Base-by-base conservation (phyloP, 2,329 filamentous ascomycete species). In the Fusarium cyanostomum region DNA sequence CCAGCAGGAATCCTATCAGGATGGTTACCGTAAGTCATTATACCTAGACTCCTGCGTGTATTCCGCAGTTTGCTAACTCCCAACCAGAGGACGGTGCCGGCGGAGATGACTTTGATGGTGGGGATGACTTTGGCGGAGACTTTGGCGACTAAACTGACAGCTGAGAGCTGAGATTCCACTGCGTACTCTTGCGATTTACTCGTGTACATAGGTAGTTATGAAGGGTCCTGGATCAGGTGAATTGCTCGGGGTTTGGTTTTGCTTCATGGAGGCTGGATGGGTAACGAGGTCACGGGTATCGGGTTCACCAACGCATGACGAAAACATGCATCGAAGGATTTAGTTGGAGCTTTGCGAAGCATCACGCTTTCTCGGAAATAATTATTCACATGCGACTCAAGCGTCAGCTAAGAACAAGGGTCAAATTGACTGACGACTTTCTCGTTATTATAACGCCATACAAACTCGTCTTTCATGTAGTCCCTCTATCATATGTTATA, bases 1-100 rank as follows among this genome's bases (percentile, higher is more conserved):
- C 42, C 77, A 91, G 65, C 78, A 89, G 58, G 80, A 86, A 6
- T 84, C 85, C 27, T 89, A 83, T 53, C 68, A 78, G 35, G 75
- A 82, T 0, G 81, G 81, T 52, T 80, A 74, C 56, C 50, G 77
- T 79, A 68, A 73, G 77, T 74, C 13, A 10, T 18, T 12, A 11
- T 3, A 9, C 24, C 15, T 7, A 27, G n/a, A 18, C 8, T 34
- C 8, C 21, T 5, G 8, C 6, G 37, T 8, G 5, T 13, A 5
- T 16, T 34, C 26, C 24, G 43, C 27, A 42, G 9, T 3, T 39
- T 52, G 34, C 66, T 73, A 60, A 73, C 53, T 37, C 18, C 7
- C 11, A 43, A 64, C 70, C 66, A 75, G 71, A 75, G 46, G 77
- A 71, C 49, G 72, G 71, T 18, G 70, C 64, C 45, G 21, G 21